Percentiles rank a stretch among this genome's conserved stretches.
Conservation (phyloP, 768 basidiomycete species). For the Amanita pseudoporphyria region DNA sequence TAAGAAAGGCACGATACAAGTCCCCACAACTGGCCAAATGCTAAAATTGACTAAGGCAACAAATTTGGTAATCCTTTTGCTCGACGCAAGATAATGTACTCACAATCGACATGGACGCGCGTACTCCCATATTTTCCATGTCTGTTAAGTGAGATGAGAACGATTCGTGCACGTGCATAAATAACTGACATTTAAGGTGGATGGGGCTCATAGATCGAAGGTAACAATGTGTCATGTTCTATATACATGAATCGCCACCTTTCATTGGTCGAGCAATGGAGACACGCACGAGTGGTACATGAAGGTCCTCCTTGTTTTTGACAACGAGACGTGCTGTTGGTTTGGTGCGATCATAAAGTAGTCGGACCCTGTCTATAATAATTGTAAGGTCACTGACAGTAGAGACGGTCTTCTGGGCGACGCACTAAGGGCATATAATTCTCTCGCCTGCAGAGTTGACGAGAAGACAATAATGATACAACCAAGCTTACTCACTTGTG, state of each 20-base stretch:
- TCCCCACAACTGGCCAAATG: constrained; percentile 75
- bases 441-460: constrained; percentile 38
- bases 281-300: constrained; percentile 46
- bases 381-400: neutral
- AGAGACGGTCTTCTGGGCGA: neutral
- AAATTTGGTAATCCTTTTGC: constrained; percentile 1
- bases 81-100: constrained; percentile 15
- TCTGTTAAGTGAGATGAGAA: constrained; percentile 27
- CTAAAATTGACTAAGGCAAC: constrained; percentile 58
- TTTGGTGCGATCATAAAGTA: constrained; percentile 67
- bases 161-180: neutral
- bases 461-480: neutral
- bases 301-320: constrained; percentile 50
- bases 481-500: constrained; percentile 35
- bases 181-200: constrained; percentile 60
- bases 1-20: constrained; percentile 74
- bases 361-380: constrained; percentile 56
- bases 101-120: constrained; percentile 81
- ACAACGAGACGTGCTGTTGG: constrained; percentile 67
- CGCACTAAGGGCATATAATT: constrained; percentile 59
- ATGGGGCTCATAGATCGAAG: constrained; percentile 85
- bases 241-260: neutral
- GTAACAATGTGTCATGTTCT: constrained; percentile 82
- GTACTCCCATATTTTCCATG: constrained; percentile 72
- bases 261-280: neutral